Conservation (phyloP, 1,139 yeast genomes). For the Geotrichum candidum region DNA sequence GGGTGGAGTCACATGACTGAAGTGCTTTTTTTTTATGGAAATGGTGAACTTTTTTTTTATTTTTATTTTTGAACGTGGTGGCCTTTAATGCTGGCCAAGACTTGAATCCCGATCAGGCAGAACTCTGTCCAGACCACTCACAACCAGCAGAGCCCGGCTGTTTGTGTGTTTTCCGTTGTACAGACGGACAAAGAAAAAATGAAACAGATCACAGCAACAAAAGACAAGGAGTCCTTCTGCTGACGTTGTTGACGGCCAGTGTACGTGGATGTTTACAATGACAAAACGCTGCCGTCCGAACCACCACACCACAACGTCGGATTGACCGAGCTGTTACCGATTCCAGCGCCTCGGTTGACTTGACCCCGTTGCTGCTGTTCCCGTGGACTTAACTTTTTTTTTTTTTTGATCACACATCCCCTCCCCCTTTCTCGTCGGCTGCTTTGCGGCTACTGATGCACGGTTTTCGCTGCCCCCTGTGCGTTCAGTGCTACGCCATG, state of each 20-base stretch:
- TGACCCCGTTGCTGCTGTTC: not conserved
- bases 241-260: not conserved
- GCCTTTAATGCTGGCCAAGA: not conserved
- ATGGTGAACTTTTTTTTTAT: too few species aligned
- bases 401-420: not conserved
- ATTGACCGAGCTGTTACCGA: not conserved
- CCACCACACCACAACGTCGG: not conserved
- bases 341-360: not conserved
- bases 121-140: not conserved
- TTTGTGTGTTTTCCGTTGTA: too few species aligned
- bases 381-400: too few species aligned
- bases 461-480: too few species aligned
- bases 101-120: not conserved
- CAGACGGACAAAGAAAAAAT: not conserved
- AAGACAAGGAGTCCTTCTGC: not conserved
- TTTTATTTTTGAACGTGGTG: not conserved
- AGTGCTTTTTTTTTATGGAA: not conserved
- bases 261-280: not conserved
- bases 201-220: too few species aligned
- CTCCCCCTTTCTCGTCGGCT: not conserved
- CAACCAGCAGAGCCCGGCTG: too few species aligned
- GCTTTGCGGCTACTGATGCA: too few species aligned
- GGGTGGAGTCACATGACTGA: not conserved
- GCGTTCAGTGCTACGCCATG: too few species aligned
- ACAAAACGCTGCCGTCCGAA: not conserved